A percentile compares a stretch with the other conserved stretches of the same genome.
Conservation (phyloP, 768 basidiomycete genomes). For the Suillus bovinus region DNA sequence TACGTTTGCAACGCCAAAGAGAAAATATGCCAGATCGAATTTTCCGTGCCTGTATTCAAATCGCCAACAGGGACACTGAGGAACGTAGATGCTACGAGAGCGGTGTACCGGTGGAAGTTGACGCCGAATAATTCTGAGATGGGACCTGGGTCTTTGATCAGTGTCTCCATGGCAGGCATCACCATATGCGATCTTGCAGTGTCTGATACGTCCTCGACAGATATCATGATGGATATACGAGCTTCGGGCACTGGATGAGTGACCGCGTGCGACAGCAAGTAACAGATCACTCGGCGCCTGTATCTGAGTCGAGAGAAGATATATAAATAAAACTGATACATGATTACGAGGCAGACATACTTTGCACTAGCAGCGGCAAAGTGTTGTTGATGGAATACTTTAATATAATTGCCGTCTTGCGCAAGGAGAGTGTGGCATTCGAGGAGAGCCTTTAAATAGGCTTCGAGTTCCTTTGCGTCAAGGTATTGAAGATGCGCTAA, state of each 20-base stretch:
- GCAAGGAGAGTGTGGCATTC: slow-evolving; percentile 54
- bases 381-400: slow-evolving; percentile 60
- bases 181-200: slow-evolving; percentile 52
- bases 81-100: slow-evolving; percentile 47
- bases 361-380: slow-evolving; percentile 49
- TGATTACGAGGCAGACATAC: slow-evolving; percentile 36
- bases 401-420: slow-evolving; percentile 60
- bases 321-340: not conserved
- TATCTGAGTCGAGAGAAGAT: slow-evolving; percentile 44
- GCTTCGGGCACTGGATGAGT: slow-evolving; percentile 50
- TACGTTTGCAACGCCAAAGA: slow-evolving; percentile 42
- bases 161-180: slow-evolving; percentile 52
- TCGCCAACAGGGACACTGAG: slow-evolving; percentile 45
- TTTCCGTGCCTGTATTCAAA: slow-evolving; percentile 44
- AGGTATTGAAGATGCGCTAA: slow-evolving; percentile 62
- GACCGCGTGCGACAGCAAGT: slow-evolving; percentile 76
- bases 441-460: slow-evolving; percentile 55
- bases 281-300: slow-evolving; percentile 72
- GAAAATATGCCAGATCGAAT: slow-evolving; percentile 52
- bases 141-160: slow-evolving; percentile 29
- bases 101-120: slow-evolving; percentile 35
- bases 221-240: slow-evolving; percentile 54
- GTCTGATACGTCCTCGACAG: slow-evolving; percentile 42
- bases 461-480: slow-evolving; percentile 60
- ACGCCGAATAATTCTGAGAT: slow-evolving; percentile 38